These are phyloP conservation scores for Lentinula sp. DNA, from an alignment of 768 basidiomycete species.

Conservation along the genomic window DNA sequence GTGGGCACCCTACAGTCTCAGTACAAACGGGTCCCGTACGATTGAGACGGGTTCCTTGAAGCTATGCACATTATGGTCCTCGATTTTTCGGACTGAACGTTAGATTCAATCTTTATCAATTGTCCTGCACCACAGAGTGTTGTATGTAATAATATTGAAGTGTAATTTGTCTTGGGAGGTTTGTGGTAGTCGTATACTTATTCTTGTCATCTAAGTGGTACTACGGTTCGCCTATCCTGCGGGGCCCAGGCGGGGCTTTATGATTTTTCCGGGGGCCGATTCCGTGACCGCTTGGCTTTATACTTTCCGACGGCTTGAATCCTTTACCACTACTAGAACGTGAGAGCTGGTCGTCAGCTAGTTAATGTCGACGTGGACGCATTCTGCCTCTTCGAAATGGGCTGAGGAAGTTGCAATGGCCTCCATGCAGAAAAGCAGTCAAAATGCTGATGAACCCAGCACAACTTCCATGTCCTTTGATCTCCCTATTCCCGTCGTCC, in stretches of 20 bases:
- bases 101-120: too few species aligned
- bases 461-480: background rate
- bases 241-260: background rate
- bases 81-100: background rate
- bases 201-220: background rate
- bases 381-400: constrained; percentile 7
- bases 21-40: constrained; percentile 5
- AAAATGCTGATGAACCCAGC: background rate
- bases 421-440: background rate
- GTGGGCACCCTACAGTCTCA: background rate
- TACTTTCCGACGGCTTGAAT: background rate
- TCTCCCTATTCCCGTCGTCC: constrained; percentile 2
- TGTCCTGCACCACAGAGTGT: too few species aligned
- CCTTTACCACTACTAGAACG: background rate
- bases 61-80: background rate
- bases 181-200: background rate
- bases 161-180: background rate
- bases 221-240: background rate
- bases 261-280: background rate
- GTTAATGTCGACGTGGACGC: constrained; percentile 4
- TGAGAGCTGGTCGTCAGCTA: background rate
- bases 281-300: background rate
- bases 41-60: background rate
- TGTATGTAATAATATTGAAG: too few species aligned
- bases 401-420: constrained; percentile 7